Conservation (phyloP, 352 stramenopile species). For the Pythium grandisporangium region DNA sequence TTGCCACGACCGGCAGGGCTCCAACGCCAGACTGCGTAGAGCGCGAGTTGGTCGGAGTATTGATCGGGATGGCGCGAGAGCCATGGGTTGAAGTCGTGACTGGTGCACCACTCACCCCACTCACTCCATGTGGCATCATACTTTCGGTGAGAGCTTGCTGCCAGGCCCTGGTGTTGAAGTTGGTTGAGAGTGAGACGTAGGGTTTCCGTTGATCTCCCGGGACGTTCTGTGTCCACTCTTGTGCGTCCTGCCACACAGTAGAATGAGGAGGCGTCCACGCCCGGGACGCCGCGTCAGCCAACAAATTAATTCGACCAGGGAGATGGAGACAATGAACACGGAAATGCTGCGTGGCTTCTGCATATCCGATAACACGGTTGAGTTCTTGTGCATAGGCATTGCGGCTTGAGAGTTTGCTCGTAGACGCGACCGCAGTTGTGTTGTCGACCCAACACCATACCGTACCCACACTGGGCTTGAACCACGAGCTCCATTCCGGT, state of each 20-base stretch:
- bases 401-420: constrained; percentile 7
- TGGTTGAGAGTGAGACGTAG: neutral
- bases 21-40: constrained; percentile 1
- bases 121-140: neutral
- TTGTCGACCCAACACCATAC: constrained; percentile 23
- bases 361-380: constrained; percentile 16
- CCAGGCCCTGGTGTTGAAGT: neutral
- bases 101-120: constrained; percentile 1
- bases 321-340: constrained; percentile 9
- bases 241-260: neutral
- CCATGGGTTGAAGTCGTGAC: neutral
- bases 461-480: neutral
- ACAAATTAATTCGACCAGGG: constrained; percentile 4
- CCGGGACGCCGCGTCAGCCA: constrained; percentile 17
- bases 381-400: constrained; percentile 20
- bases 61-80: neutral
- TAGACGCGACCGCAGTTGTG: constrained; percentile 4
- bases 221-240: constrained; percentile 1
- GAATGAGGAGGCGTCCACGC: constrained; percentile 4
- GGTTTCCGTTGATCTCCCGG: neutral
- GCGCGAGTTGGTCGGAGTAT: constrained; percentile 3
- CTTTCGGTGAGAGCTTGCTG: neutral
- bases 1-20: constrained; percentile 2
- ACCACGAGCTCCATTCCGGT: constrained; percentile 1
- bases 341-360: constrained; percentile 10